Conservation (phyloP, 2,329 filamentous ascomycete species). For the Xylaria sp. region DNA sequence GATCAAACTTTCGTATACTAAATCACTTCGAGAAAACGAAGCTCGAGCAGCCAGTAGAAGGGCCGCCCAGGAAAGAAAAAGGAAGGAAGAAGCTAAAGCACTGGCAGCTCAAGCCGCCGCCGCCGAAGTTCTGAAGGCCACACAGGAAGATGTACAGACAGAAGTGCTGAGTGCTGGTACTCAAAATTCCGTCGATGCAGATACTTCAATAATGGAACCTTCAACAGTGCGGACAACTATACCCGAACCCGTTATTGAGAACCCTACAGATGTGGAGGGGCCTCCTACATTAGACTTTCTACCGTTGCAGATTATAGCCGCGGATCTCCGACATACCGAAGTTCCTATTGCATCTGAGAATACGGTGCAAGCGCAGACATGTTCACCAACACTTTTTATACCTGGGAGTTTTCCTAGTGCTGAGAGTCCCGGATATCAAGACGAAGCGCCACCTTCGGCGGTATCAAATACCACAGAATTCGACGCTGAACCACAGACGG, state of each 20-base stretch:
- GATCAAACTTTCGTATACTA: constrained; percentile 86
- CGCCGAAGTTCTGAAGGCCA: constrained; percentile 50
- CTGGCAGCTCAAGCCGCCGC: constrained; percentile 55
- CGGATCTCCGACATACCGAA: constrained; percentile 35
- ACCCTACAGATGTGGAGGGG: constrained; percentile 30
- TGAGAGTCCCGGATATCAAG: constrained; percentile 52
- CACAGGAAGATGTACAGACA: constrained; percentile 36
- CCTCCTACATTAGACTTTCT: constrained; percentile 36
- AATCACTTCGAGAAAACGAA: constrained; percentile 80
- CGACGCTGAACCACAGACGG: constrained; percentile 75
- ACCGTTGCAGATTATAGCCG: constrained; percentile 38
- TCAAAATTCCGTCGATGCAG: constrained; percentile 18
- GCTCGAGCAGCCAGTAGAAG: constrained; percentile 61
- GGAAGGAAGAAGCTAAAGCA: constrained; percentile 57
- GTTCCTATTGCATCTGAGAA: constrained; percentile 17
- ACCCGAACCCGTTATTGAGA: constrained; percentile 30
- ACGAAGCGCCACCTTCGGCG: constrained; percentile 66
- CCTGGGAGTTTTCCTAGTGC: constrained; percentile 68
- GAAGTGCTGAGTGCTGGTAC: constrained; percentile 24
- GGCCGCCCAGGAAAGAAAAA: constrained; percentile 65
- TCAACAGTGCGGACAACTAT: constrained; percentile 19
- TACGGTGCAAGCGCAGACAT: constrained; percentile 47
- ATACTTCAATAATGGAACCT: constrained; percentile 17
- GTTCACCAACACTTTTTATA: constrained; percentile 74
- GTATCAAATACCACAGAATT: constrained; percentile 74